Percentiles rank a stretch among this genome's conserved stretches.
Conservation (phyloP, 1,139 yeast species). For the Diutina siamensis region DNA sequence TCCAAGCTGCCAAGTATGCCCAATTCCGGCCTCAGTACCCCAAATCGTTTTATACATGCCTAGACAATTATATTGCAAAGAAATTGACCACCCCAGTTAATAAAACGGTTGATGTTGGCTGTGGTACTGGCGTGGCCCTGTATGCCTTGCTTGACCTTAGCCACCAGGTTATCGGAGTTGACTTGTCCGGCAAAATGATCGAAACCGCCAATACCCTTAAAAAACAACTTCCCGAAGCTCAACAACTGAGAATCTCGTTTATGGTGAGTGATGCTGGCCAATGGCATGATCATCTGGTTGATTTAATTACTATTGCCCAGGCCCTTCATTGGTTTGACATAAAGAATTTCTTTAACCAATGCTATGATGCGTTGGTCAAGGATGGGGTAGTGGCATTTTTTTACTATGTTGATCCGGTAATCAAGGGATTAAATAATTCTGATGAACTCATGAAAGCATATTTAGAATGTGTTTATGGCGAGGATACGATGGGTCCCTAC, state of each 20-base stretch:
- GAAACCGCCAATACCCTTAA: slow-evolving; percentile 22
- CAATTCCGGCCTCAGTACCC: slow-evolving; percentile 63
- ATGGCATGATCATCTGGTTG: slow-evolving; percentile 15
- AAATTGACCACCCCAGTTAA: slow-evolving; percentile 11
- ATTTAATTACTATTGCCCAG: slow-evolving; percentile 34
- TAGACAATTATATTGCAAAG: slow-evolving; percentile 19
- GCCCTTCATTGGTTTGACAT: slow-evolving; percentile 34
- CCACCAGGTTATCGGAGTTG: slow-evolving; percentile 23
- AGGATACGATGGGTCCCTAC: slow-evolving; percentile 27
- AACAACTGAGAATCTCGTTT: slow-evolving; percentile 18
- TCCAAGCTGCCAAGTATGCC: slow-evolving; percentile 48
- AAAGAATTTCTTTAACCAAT: background rate
- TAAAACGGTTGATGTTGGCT: slow-evolving; percentile 25
- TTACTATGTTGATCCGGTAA: slow-evolving; percentile 31
- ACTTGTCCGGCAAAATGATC: slow-evolving; percentile 24
- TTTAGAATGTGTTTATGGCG: slow-evolving; percentile 24
- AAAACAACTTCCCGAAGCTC: slow-evolving; percentile 14
- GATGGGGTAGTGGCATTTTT: slow-evolving; percentile 34
- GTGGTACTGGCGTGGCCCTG: slow-evolving; percentile 32
- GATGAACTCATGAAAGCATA: slow-evolving; percentile 16
- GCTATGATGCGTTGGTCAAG: slow-evolving; percentile 11
- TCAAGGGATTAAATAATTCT: slow-evolving; percentile 18
- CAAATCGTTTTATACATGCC: slow-evolving; percentile 30
- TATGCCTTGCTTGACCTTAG: slow-evolving; percentile 24
- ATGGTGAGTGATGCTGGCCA: slow-evolving; percentile 26